Base-by-base conservation (phyloP, 2,329 filamentous ascomycete species). In the Byssoonygena ceratinophila region DNA sequence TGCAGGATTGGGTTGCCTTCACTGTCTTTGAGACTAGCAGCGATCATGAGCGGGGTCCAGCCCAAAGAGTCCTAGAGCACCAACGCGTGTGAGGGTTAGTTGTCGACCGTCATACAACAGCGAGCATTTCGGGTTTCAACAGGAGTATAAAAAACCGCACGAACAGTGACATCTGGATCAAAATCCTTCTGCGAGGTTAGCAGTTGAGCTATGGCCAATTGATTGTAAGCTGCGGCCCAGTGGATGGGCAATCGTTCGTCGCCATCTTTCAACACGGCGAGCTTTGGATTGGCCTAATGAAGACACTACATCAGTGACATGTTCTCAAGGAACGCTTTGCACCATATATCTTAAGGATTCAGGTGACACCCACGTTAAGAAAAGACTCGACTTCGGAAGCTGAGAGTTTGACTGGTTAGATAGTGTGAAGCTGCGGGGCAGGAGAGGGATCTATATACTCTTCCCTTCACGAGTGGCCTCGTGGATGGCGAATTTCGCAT, bases 161-260 rank as follows among this genome's bases (percentile, higher is more conserved):
- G 41, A 52, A 87, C 85, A 71, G 88, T 80, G 16, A 83, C 83
- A 68, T 97, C 90, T 0, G 87, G 79, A 64, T 97, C 88, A 63
- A 96, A 95, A 54, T 76, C 76, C 61, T 83, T 83, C 56, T 76
- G 74, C 52, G 85, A 77, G 1, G 85, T 77, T 3, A 97, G 75
- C 18, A 91, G 66, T 46, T 84, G 75, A 16, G 87, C 82, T 54
- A 96, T 88, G 22, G 83, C 78, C 5, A 84, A 70, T 59, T 82
- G 83, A 66, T 92, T 94, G 68, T 86, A 85, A 20, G 90, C 92
- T 1, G 82, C 81, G 0, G 92, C 91, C 92, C 92, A 98, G 74
- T 98, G 92, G 53, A 97, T 82, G 1, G 92, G 84, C 34, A 95
- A 79, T 41, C 92, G 86, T 14, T 88, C 87, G 67, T 98, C 92